phyloP scores from a whole-genome alignment of 202 grass and related monocot genomes.

The Zizania palustris region DNA sequence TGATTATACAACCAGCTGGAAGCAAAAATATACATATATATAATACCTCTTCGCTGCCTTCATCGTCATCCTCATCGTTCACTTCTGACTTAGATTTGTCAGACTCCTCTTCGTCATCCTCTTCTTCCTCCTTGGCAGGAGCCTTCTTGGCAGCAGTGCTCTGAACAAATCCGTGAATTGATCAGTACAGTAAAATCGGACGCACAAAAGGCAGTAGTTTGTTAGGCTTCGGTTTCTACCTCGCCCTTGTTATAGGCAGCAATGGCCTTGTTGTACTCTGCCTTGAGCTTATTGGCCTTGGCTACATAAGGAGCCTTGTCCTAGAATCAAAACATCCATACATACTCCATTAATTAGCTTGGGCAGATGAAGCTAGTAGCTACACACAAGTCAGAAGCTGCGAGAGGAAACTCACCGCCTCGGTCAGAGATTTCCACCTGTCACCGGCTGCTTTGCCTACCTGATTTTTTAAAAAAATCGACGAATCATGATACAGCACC shows the following conservation, averaged over 20 bases:
- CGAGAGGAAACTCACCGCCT: constrained; percentile 43
- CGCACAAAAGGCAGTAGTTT: background rate
- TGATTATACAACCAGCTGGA: too few species aligned
- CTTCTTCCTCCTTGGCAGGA: constrained; percentile 59
- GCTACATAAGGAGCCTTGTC: constrained; percentile 87
- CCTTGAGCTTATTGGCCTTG: constrained; percentile 94
- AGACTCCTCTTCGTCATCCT: constrained; percentile 80
- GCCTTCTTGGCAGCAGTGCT: constrained; percentile 49
- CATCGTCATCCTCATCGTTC: constrained; percentile 72
- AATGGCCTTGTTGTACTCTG: constrained; percentile 85
- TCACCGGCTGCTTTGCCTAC: constrained; percentile 89
- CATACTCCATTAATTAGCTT: background rate
- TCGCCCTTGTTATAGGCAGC: constrained; percentile 85
- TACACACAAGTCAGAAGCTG: background rate
- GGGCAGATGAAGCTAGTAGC: background rate
- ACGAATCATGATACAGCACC: background rate
- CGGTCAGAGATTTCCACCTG: constrained; percentile 90
- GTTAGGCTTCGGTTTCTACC: constrained; percentile 12
- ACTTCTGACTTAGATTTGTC: constrained; percentile 94
- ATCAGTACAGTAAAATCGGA: background rate
- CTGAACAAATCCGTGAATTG: constrained; percentile 1
- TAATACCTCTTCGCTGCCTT: constrained; percentile 88
- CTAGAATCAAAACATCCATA: constrained; percentile 36
- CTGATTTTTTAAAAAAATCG: constrained; percentile 35
- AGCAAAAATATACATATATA: too few species aligned